Evolutionary conservation across 2,329 filamentous ascomycete species (phyloP), one percentile per base, ranked within the genome.

Genomic region (Pseudopithomyces maydicus): DNA sequence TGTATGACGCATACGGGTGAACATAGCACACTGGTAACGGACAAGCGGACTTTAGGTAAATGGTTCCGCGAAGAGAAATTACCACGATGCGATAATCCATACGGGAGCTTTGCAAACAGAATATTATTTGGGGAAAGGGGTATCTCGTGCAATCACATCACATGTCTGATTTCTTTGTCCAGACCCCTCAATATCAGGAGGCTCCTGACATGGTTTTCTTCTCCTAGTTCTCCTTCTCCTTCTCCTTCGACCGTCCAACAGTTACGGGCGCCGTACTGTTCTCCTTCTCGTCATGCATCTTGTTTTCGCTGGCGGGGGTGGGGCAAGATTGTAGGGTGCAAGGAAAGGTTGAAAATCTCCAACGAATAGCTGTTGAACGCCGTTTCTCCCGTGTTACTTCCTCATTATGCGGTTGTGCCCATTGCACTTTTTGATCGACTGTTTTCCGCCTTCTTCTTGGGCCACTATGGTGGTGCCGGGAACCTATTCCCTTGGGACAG

Each of bases 141-240:
- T 70, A 70, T 70, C 67, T 70, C 66, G 59, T 64, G 66, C 66
- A 67, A 62, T 57, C 63, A 60, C 56, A 60, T 45, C 20, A 14
- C 29, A 32, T 45, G 29, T 39, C 32, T 20, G 17, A 15, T 22
- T 29, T 32, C 29, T 17, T 45, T 32, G 46, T 56, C 61, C 41
- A 52, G 52, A 61, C 23, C 23, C 62, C 53, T 48, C 54, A 62
- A 47, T 22, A 56, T 57, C 29, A 17, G 33, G 14, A 22, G 7
- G 20, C 17, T n/a, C 22, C 2, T n/a, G 3, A 17, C 38, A 19
- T 41, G 4, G 8, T 7, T 32, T 6, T 39, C 46, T 10, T 50
- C 12, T 17, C 12, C 35, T 41, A n/a, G n/a, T n/a, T n/a, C n/a
- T n/a, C 39, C 46, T 10, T 50, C 12, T 17, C 12, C 35, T 41